Evolutionary conservation across 495 filamentous ascomycete genomes (phyloP).

Genomic region (Wilcoxina mikolae): DNA sequence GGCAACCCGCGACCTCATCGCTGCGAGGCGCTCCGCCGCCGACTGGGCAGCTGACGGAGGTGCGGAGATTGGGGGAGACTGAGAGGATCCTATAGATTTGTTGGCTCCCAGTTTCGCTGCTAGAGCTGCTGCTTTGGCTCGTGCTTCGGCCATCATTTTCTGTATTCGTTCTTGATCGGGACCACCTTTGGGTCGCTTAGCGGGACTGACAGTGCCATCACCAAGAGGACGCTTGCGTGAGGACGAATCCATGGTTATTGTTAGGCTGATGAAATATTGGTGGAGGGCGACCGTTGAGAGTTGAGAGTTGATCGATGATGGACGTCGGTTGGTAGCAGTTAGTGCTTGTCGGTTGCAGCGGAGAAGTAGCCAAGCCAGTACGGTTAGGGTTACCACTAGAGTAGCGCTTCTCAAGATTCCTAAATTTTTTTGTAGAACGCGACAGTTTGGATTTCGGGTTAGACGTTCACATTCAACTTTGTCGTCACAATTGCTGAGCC

Average conservation of each 20-base stretch:
- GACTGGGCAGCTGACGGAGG: slow-evolving; percentile 30
- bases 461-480: background rate
- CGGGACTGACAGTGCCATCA: slow-evolving; percentile 1
- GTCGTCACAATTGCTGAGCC: background rate
- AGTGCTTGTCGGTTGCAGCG: background rate
- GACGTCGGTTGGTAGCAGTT: background rate
- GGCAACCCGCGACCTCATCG: slow-evolving; percentile 71
- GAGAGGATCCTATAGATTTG: slow-evolving; percentile 32
- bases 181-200: slow-evolving; percentile 26
- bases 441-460: background rate
- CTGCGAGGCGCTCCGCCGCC: slow-evolving; percentile 42
- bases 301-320: background rate
- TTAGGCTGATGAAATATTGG: background rate
- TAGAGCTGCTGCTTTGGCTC: slow-evolving; percentile 45
- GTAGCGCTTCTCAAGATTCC: no score
- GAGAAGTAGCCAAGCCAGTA: background rate
- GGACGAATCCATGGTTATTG: slow-evolving; percentile 5
- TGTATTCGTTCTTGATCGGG: slow-evolving; percentile 41
- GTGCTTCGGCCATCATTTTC: slow-evolving; percentile 48
- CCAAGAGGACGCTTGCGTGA: background rate
- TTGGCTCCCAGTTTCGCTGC: slow-evolving; percentile 41
- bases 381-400: background rate
- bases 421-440: background rate
- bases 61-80: slow-evolving; percentile 30
- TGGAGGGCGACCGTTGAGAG: background rate